Base-by-base conservation (phyloP, 2,329 filamentous ascomycete genomes). In the Aureobasidium sp. region DNA sequence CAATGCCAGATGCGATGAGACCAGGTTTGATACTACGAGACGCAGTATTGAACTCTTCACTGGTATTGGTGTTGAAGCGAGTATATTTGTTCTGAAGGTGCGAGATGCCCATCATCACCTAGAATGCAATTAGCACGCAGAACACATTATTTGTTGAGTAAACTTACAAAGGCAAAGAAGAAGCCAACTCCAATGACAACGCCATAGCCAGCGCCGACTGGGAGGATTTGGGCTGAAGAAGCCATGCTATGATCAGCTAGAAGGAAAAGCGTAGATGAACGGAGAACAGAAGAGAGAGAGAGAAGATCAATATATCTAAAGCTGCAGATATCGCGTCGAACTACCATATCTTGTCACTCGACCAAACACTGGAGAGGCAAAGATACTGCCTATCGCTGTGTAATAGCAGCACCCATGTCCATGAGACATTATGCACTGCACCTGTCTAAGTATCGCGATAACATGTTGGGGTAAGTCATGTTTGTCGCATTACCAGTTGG, bases 1-100 rank as follows among this genome's bases (percentile, higher is more conserved):
- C 89, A 29, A 95, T 90, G 21, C 90, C 91, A 5, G 88, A 88
- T 9, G 89, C 90, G 1, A 95, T 90, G 10, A 96, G 80, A 34
- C 91, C 91, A 3, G 89, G 90, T 72, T 95, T 95, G 66, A 96
- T 88, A 1, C 89, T 91, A 64, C 91, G 82, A 30, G 90, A 90
- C 44, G 91, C 91, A 0, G 90, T 95, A 66, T 84, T 91, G 79
- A 95, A 96, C 86, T 92, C 92, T 75, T 96, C 91, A 0, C 88
- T 91, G 0, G 91, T 95, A 73, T 94, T 89, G 15, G 91, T 63
- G 10, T 42, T 47, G 41, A 63, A 63, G 78, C 73, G 90, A 66
- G 85, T 84, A 67, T 86, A 86, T 39, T 68, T 65, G 32, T 68
- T 71, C 41, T 69, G 64, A n/a, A 69, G 66, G 48, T 65, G 65